Conservation (phyloP, 495 filamentous ascomycete genomes). For the Penicillium lagena region DNA sequence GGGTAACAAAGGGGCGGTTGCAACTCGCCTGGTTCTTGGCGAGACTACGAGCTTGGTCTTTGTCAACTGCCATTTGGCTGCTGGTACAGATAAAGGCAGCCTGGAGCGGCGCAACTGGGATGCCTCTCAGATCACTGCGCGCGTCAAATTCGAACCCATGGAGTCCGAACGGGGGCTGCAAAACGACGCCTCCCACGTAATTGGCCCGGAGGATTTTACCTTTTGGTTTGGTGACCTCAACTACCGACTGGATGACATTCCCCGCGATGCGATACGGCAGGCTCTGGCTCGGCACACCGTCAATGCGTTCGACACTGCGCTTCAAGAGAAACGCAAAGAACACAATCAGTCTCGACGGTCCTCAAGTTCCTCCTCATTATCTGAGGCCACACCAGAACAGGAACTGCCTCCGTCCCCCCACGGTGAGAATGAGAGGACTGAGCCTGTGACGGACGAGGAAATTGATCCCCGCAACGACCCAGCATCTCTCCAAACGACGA, state of each 20-base stretch:
- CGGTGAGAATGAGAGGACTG: conserved; percentile 1
- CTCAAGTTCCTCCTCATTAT: conserved; percentile 3
- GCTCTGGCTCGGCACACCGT: conserved; percentile 76
- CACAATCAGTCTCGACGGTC: conserved; percentile 16
- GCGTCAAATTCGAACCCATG: conserved; percentile 70
- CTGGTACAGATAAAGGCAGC: conserved; percentile 69
- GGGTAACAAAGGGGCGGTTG: conserved; percentile 92
- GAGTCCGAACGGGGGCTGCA: conserved; percentile 44
- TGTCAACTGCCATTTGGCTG: conserved; percentile 84
- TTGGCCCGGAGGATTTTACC: conserved; percentile 85
- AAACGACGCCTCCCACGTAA: conserved; percentile 51
- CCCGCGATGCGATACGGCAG: conserved; percentile 82
- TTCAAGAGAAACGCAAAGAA: conserved; percentile 22
- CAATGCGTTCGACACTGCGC: conserved; percentile 59
- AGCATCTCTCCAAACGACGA: conserved; percentile 70
- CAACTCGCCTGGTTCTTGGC: conserved; percentile 75
- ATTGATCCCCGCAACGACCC: conserved; percentile 49
- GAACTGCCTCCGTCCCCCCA: background rate
- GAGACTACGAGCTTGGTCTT: conserved; percentile 86
- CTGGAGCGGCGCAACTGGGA: conserved; percentile 90
- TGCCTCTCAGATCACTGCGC: conserved; percentile 63
- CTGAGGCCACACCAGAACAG: background rate
- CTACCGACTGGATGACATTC: conserved; percentile 82
- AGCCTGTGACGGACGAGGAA: conserved; percentile 23
- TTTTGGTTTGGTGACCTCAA: conserved; percentile 99